phyloP scores from a whole-genome alignment of 768 basidiomycete genomes.

The Bullera alba region DNA sequence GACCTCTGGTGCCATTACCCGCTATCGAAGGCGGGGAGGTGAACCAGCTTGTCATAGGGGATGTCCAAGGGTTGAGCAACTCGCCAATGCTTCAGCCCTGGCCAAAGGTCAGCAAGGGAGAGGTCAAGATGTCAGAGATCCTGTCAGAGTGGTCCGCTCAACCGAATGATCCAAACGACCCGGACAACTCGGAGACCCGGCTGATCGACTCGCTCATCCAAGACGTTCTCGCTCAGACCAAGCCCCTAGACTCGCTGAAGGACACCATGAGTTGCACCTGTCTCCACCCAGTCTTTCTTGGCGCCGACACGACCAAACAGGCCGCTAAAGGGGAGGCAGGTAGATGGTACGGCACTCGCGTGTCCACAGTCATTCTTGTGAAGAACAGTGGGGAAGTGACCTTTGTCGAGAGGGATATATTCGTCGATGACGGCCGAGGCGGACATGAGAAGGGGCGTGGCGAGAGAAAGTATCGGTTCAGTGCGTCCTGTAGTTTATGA shows the following conservation, averaged over 20 bases:
- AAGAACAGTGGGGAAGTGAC: slow-evolving; percentile 26
- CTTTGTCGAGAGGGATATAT: slow-evolving; percentile 40
- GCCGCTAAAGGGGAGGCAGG: slow-evolving; percentile 4
- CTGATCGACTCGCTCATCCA: not conserved
- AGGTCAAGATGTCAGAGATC: slow-evolving; percentile 18
- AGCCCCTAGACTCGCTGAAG: slow-evolving; percentile 10
- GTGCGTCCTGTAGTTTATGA: not conserved
- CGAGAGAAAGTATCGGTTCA: slow-evolving; percentile 17
- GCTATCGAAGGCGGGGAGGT: not conserved
- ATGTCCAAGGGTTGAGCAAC: slow-evolving; percentile 29
- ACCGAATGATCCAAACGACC: too few relatives aligned
- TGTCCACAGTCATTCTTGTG: slow-evolving; percentile 40
- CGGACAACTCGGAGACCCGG: too few relatives aligned
- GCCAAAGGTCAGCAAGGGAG: slow-evolving; percentile 44
- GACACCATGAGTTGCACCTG: slow-evolving; percentile 16
- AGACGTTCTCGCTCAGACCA: slow-evolving; percentile 7
- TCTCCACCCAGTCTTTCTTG: slow-evolving; percentile 20
- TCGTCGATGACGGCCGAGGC: slow-evolving; percentile 16
- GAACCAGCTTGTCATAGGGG: not conserved
- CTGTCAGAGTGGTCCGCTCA: slow-evolving; percentile 20
- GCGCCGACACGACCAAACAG: not conserved
- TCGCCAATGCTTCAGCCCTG: slow-evolving; percentile 35
- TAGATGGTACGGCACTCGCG: slow-evolving; percentile 39
- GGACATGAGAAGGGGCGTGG: slow-evolving; percentile 11
- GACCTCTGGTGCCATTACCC: not conserved